phyloP scores from a whole-genome alignment of 805 yeast species.

The Blastobotrys terrestris region DNA sequence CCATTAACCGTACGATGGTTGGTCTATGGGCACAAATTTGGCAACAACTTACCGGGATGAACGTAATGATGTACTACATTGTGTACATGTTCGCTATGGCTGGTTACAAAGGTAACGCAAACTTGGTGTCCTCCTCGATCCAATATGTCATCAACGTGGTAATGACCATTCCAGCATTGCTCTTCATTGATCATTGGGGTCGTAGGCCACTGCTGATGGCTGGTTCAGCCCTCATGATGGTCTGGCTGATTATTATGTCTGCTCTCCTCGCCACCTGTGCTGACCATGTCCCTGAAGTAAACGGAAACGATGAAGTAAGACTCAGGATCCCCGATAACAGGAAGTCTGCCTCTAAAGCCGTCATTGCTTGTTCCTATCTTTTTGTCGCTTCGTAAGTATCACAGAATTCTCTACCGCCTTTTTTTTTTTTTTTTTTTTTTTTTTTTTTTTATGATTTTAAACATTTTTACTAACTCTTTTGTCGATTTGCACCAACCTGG shows the following conservation, averaged over 20 bases:
- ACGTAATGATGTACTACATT: conserved; percentile 64
- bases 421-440: no score
- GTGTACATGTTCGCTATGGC: conserved; percentile 63
- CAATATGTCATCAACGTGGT: conserved; percentile 52
- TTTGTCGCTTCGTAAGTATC: conserved; percentile 52
- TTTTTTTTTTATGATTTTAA: no score
- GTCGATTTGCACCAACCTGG: conserved; percentile 72
- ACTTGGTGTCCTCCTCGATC: conserved; percentile 52
- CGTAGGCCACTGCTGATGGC: conserved; percentile 53
- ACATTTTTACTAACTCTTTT: conserved; percentile 5
- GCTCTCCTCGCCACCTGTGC: conserved; percentile 33
- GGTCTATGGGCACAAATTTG: conserved; percentile 51
- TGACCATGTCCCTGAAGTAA: conserved; percentile 31
- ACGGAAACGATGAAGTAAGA: conserved; percentile 19
- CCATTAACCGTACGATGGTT: conserved; percentile 43
- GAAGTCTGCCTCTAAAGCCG: conserved; percentile 40
- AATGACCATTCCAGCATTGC: conserved; percentile 56
- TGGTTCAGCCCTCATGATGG: conserved; percentile 61
- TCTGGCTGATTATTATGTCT: conserved; percentile 60
- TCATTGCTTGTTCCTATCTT: conserved; percentile 46
- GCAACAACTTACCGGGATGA: conserved; percentile 63
- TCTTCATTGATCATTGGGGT: conserved; percentile 55
- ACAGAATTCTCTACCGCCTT: neutral
- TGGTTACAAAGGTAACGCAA: conserved; percentile 46
- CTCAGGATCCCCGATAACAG: conserved; percentile 27